A percentile compares a stretch with the other conserved stretches of the same genome.
Conservation (phyloP, 2,329 filamentous ascomycete species). For the Scorias spongiosa region DNA sequence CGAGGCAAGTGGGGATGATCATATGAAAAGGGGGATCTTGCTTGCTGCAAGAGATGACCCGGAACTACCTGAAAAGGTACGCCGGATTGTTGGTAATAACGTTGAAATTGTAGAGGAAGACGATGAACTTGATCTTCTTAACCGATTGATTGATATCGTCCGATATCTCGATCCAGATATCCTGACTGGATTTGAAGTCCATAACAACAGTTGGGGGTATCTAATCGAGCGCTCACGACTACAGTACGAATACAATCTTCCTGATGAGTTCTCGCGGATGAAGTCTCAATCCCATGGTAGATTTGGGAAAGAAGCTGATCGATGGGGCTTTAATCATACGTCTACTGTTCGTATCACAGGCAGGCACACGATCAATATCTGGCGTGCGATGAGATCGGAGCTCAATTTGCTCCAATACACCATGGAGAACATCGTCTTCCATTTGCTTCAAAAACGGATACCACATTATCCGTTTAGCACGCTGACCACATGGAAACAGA, state of each 20-base stretch:
- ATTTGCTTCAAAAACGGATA: constrained; percentile 71
- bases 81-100: constrained; percentile 36
- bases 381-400: constrained; percentile 90
- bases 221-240: constrained; percentile 74
- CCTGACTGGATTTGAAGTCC: constrained; percentile 86
- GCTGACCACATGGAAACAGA: constrained; percentile 69
- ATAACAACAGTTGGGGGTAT: constrained; percentile 89
- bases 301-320: constrained; percentile 73
- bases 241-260: constrained; percentile 81
- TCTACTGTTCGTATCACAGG: constrained; percentile 88
- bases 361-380: constrained; percentile 91
- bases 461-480: constrained; percentile 73
- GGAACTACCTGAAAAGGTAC: constrained; percentile 43
- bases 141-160: constrained; percentile 75
- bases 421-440: constrained; percentile 89
- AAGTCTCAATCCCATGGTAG: constrained; percentile 68
- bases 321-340: constrained; percentile 88
- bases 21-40: constrained; percentile 54
- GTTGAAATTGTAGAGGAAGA: constrained; percentile 58
- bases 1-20: constrained; percentile 51
- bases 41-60: constrained; percentile 41
- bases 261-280: constrained; percentile 81
- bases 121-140: constrained; percentile 72
- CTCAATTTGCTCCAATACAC: constrained; percentile 86
- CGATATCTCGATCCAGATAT: constrained; percentile 77